These are phyloP conservation scores for Raphanus sativus DNA, from an alignment of 345 rosid species.

Conservation along the genomic window DNA sequence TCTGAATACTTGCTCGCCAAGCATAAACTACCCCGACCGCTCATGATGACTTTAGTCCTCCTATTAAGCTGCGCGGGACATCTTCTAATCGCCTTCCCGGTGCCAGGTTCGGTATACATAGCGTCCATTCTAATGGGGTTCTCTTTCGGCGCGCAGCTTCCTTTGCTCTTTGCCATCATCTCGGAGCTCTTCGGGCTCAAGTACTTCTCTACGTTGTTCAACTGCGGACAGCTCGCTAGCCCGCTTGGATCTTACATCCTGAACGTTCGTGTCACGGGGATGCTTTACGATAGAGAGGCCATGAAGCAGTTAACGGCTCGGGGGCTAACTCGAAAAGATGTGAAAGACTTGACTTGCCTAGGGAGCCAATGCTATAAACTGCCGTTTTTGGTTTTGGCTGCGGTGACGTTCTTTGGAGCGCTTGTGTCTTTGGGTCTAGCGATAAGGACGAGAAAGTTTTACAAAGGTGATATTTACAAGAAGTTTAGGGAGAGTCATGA, in stretches of 20 bases:
- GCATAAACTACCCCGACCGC: constrained; percentile 67
- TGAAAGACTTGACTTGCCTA: constrained; percentile 71
- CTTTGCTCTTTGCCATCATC: constrained; percentile 70
- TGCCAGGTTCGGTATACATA: constrained; percentile 61
- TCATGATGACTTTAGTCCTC: constrained; percentile 72
- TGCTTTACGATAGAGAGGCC: constrained; percentile 67
- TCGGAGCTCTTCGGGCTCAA: constrained; percentile 89
- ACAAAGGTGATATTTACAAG: constrained; percentile 77
- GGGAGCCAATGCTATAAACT: constrained; percentile 61
- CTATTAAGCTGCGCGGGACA: constrained; percentile 58
- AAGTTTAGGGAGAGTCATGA: constrained; percentile 57
- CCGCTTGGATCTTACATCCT: constrained; percentile 85
- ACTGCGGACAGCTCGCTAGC: constrained; percentile 76
- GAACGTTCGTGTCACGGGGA: constrained; percentile 73
- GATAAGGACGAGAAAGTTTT: constrained; percentile 67
- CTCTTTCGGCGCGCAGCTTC: constrained; percentile 76
- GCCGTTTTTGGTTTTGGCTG: constrained; percentile 54
- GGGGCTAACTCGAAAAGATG: constrained; percentile 54
- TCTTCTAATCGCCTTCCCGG: constrained; percentile 73
- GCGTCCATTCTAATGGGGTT: constrained; percentile 80
- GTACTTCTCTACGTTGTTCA: constrained; percentile 85
- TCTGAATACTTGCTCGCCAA: constrained; percentile 59
- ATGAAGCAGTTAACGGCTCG: constrained; percentile 48
- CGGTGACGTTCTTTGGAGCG: constrained; percentile 63
- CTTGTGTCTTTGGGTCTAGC: constrained; percentile 61